Evolutionary conservation across 2,329 filamentous ascomycete species (phyloP), one percentile per base, ranked within the genome.

Genomic region (Clonostachys rosea): DNA sequence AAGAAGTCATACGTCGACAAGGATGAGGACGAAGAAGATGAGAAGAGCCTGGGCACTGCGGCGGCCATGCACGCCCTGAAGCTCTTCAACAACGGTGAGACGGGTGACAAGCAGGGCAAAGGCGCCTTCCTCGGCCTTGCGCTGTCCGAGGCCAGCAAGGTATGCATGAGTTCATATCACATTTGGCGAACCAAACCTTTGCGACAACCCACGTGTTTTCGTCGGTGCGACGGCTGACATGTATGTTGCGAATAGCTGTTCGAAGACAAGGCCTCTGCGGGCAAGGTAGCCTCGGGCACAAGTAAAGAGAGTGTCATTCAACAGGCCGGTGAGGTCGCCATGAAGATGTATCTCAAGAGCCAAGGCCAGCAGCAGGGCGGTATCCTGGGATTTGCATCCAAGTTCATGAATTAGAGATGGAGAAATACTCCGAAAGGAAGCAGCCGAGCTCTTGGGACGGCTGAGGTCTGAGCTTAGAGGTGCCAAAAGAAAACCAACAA

Each of bases 291-390:
- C 4, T 66, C 75, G 20, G 75, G 77, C 24, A 79, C 86, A 6
- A 87, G 81, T 68, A 96, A 96, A 79, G 83, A 96, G 68, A 84
- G 83, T 43, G 89, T 83, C 44, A 73, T 96, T 42, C 83, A 87
- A 62, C 75, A 84, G 64, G 91, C 91, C 4, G 91, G 84, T 2
- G 85, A 95, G 75, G 86, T 89, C 79, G 91, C 91, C 4, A 67
- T 96, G 57, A 91, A 95, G 79, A 87, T 96, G 81, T 96, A 91
- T 67, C 71, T 95, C 73, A 91, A 95, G 79, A 83, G 79, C 56
- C 78, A 90, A 63, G 78, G 77, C 17, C 66, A 75, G 52, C 49
- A 58, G 51, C 51, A 59, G 47, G 73, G 66, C 20, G 63, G 74
- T 6, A 58, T 80, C 45, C 49, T 74, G 56, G 59, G 65, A 20